phyloP scores from a whole-genome alignment of 441 rosid species.

The Rhodomyrtus psidioides region DNA sequence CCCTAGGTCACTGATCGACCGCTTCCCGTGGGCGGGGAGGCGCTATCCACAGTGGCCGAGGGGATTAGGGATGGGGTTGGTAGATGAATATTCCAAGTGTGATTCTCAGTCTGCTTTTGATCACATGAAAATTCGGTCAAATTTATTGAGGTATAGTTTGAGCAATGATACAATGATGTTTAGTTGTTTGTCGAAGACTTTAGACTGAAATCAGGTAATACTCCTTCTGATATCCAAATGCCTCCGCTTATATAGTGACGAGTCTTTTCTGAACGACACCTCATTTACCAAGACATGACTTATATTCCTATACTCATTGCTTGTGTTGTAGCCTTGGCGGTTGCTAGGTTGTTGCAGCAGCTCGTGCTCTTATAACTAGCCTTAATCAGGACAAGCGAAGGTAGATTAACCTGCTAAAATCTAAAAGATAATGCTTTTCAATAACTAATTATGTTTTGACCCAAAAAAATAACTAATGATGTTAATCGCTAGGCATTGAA shows the following conservation, averaged over 20 bases:
- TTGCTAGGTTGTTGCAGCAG: conserved; percentile 2
- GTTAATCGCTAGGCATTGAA: background rate
- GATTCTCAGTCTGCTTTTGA: background rate
- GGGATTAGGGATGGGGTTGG: too few relatives aligned
- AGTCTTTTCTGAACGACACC: too few relatives aligned
- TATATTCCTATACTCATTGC: too few relatives aligned
- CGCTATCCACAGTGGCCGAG: too few relatives aligned
- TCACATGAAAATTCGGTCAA: background rate
- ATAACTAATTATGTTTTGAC: too few relatives aligned
- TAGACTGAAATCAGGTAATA: background rate
- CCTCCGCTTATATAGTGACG: too few relatives aligned
- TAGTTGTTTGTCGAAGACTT: background rate
- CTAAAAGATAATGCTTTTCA: background rate
- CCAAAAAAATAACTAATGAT: background rate
- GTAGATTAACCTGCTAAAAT: background rate
- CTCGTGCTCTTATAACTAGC: conserved; percentile 8
- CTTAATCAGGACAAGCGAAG: conserved; percentile 9
- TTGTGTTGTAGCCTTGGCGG: too few relatives aligned
- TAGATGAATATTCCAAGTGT: too few relatives aligned
- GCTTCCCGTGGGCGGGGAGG: too few relatives aligned
- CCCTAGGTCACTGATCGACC: too few relatives aligned
- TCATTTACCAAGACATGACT: too few relatives aligned
- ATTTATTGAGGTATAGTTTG: background rate
- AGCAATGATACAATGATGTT: background rate
- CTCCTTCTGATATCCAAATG: too few relatives aligned